These are phyloP conservation scores for Durio zibethinus DNA, from an alignment of 345 rosid genomes.

Conservation along the genomic window DNA sequence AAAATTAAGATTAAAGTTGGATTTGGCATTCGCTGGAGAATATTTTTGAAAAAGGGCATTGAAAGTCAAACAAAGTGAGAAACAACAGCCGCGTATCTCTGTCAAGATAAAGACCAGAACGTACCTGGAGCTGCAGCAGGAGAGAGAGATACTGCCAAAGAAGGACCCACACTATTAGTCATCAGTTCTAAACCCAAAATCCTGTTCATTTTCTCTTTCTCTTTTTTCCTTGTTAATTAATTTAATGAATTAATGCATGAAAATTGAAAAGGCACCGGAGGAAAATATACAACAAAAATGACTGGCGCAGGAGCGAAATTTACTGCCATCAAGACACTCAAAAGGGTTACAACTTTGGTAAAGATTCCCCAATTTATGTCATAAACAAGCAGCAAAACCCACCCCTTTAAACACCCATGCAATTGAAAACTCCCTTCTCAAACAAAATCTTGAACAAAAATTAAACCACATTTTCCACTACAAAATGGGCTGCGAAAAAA, in stretches of 20 bases:
- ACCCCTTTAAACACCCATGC: not conserved
- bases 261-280: not conserved
- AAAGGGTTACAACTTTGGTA: not conserved
- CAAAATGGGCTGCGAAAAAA: not conserved
- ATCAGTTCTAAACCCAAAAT: not conserved
- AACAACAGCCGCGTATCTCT: not conserved
- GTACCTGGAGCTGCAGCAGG: slow-evolving; percentile 49
- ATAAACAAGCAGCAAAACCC: not conserved
- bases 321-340: not conserved
- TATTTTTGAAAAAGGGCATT: no score
- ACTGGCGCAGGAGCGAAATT: no score
- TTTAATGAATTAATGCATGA: not conserved
- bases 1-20: no score
- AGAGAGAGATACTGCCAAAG: slow-evolving; percentile 40
- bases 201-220: not conserved
- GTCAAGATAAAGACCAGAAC: slow-evolving; percentile 1
- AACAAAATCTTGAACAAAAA: not conserved
- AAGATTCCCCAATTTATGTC: not conserved
- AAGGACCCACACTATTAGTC: slow-evolving; percentile 1
- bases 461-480: not conserved
- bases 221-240: not conserved
- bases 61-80: not conserved
- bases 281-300: no score
- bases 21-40: no score
- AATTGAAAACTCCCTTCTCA: not conserved